Conservation (phyloP, 2,329 filamentous ascomycete genomes). For the Ophiostoma populinum region DNA sequence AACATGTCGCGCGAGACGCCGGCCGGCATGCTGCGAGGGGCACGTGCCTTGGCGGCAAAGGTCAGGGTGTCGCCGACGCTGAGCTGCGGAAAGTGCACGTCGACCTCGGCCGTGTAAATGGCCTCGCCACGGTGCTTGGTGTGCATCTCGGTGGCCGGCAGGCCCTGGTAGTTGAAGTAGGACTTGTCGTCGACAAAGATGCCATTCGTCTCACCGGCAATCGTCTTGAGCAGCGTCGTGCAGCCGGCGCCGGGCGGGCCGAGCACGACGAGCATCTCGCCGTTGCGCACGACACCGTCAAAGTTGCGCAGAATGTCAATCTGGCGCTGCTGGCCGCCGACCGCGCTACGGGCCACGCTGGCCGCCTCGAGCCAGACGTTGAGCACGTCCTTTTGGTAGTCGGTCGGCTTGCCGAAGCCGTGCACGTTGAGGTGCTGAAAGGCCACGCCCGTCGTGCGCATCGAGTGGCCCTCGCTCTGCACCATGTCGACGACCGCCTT, state of each 20-base stretch:
- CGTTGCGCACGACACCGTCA: conserved; percentile 49
- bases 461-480: conserved; percentile 32
- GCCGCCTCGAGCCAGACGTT: conserved; percentile 39
- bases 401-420: conserved; percentile 48
- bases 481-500: conserved; percentile 38
- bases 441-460: conserved; percentile 44
- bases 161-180: conserved; percentile 69
- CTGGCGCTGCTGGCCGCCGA: conserved; percentile 35
- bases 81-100: conserved; percentile 64
- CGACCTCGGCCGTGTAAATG: conserved; percentile 73
- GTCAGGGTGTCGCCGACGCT: conserved; percentile 64
- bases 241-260: conserved; percentile 60
- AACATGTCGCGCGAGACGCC: conserved; percentile 32
- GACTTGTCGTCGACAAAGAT: conserved; percentile 53
- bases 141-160: conserved; percentile 58
- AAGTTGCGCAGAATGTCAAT: conserved; percentile 53
- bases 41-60: conserved; percentile 56
- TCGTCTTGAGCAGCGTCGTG: conserved; percentile 70
- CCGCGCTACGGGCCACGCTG: conserved; percentile 26
- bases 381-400: conserved; percentile 51
- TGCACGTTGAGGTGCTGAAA: conserved; percentile 53
- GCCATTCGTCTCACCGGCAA: conserved; percentile 69
- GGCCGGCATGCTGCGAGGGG: conserved; percentile 42
- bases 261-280: conserved; percentile 61
- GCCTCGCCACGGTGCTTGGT: conserved; percentile 65